A percentile compares a stretch with the other conserved stretches of the same genome.
These are phyloP conservation scores for Pythium folliculosum DNA, from an alignment of 352 stramenopile species.

Conservation along the genomic window DNA sequence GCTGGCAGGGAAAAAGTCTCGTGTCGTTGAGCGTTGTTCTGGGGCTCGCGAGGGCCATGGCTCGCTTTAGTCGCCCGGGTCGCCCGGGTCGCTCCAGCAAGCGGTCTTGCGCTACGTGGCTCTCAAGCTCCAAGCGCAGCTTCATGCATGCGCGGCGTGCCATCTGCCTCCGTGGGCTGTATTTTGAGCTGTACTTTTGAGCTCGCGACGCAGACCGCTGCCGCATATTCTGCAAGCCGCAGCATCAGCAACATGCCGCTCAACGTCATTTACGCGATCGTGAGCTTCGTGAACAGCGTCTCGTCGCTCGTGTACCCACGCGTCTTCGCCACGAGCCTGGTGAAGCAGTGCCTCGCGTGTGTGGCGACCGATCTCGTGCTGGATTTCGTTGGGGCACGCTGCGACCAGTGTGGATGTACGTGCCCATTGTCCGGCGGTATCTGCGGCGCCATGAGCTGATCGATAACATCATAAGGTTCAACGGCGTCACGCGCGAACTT, in stretches of 20 bases:
- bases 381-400: slow-evolving; percentile 20
- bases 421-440: slow-evolving; percentile 10
- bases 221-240: slow-evolving; percentile 7
- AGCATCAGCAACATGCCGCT: slow-evolving; percentile 18
- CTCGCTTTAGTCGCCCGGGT: too few species aligned
- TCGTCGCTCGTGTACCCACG: not conserved
- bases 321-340: not conserved
- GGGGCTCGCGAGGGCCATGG: too few species aligned
- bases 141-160: not conserved
- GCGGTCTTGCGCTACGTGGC: too few species aligned
- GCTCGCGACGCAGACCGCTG: slow-evolving; percentile 3
- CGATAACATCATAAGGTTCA: not conserved
- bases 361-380: slow-evolving; percentile 10
- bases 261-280: slow-evolving; percentile 15
- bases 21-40: not conserved
- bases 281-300: slow-evolving; percentile 20
- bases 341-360: slow-evolving; percentile 9
- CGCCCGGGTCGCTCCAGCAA: too few species aligned
- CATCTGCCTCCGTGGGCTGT: slow-evolving; percentile 18
- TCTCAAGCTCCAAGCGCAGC: not conserved
- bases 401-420: slow-evolving; percentile 23
- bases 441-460: not conserved
- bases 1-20: not conserved
- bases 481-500: slow-evolving; percentile 1
- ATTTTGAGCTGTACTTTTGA: slow-evolving; percentile 28